Conservation (phyloP, 2,329 filamentous ascomycete genomes). For the Coniochaeta pulveracea region DNA sequence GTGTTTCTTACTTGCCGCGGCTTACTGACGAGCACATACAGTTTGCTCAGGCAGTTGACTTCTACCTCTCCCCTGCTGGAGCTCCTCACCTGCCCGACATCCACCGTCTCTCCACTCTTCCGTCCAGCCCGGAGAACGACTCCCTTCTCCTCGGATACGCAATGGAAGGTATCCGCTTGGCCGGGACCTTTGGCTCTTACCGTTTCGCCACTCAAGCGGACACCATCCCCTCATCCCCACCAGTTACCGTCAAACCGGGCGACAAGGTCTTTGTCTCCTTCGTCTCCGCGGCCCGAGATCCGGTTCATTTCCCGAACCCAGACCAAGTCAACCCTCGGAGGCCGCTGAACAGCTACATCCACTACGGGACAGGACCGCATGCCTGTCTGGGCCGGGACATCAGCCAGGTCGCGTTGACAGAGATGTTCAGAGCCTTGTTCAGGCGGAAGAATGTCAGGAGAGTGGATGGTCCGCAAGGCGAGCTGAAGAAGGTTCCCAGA, state of each 20-base stretch:
- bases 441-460: conserved; percentile 47
- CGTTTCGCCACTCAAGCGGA: conserved; percentile 38
- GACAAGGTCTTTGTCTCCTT: conserved; percentile 55
- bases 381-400: conserved; percentile 50
- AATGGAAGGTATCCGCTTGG: conserved; percentile 60
- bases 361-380: conserved; percentile 52
- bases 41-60: conserved; percentile 65
- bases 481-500: conserved; percentile 52
- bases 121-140: conserved; percentile 46
- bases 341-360: conserved; percentile 51
- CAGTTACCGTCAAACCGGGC: conserved; percentile 39
- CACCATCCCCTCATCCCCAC: conserved; percentile 37
- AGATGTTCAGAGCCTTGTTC: conserved; percentile 58
- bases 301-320: conserved; percentile 48
- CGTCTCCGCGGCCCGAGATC: conserved; percentile 42
- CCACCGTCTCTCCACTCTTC: conserved; percentile 43
- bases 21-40: conserved; percentile 14
- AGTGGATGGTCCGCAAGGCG: conserved; percentile 51
- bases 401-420: conserved; percentile 49
- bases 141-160: conserved; percentile 56
- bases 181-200: conserved; percentile 50
- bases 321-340: conserved; percentile 50
- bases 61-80: conserved; percentile 51
- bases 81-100: conserved; percentile 47
- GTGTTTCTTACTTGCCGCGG: neutral